phyloP scores from a whole-genome alignment of 2,329 filamentous ascomycete genomes.

The Meredithiella fracta region DNA sequence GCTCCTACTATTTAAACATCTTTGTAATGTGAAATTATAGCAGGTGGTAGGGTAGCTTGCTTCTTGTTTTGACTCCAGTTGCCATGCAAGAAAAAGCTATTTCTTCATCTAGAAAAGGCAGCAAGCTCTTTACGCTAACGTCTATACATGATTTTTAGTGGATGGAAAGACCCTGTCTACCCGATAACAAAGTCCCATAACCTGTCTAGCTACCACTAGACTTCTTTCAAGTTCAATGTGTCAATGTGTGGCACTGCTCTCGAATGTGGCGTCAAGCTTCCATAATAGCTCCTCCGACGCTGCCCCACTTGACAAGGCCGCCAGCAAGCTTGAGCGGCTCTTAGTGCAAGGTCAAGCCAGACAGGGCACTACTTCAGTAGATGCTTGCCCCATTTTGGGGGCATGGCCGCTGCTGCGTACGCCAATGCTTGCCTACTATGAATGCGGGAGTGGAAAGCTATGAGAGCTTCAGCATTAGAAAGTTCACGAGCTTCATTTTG shows the following conservation, averaged over 20 bases:
- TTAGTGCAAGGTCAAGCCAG: background rate
- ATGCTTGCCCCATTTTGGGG: background rate
- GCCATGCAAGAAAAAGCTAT: background rate
- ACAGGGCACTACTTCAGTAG: background rate
- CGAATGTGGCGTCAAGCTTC: background rate
- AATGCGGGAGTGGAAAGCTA: background rate
- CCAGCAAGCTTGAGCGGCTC: constrained; percentile 3
- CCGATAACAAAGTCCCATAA: background rate
- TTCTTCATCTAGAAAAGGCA: background rate
- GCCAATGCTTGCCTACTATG: constrained; percentile 9
- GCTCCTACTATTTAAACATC: too few relatives aligned
- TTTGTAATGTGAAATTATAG: too few relatives aligned
- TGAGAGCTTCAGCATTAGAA: constrained; percentile 2
- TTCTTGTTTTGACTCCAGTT: background rate
- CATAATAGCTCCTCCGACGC: background rate
- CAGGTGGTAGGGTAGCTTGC: background rate
- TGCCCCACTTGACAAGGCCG: constrained; percentile 13
- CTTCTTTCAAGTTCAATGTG: constrained; percentile 8
- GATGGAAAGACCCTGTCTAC: background rate
- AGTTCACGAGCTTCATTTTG: background rate
- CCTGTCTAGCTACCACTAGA: background rate
- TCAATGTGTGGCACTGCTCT: background rate
- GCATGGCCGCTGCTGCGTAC: constrained; percentile 8
- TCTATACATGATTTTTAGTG: background rate
- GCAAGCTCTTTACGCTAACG: background rate